Evolutionary conservation across 192 early-diverging fungal species (phyloP).

Genomic region (Funneliformis mosseae): DNA sequence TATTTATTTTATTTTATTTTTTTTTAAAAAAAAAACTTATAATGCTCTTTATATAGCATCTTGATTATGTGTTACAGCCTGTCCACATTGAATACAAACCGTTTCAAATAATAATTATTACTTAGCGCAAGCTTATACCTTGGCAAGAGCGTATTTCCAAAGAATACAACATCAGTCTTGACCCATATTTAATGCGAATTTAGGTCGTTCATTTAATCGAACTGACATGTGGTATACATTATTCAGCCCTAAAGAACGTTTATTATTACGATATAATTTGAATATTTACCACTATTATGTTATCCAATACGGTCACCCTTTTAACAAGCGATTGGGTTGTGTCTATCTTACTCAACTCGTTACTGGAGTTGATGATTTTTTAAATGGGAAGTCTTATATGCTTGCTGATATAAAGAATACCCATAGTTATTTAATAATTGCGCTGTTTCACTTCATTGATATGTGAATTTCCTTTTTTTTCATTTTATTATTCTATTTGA

Average conservation of each 20-base stretch:
- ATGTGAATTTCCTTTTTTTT: not conserved
- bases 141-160: not conserved
- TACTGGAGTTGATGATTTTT: slow-evolving; percentile 1
- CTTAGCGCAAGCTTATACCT: not conserved
- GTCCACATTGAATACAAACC: not conserved
- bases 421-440: not conserved
- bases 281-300: not conserved
- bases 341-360: not conserved
- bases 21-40: too few species aligned
- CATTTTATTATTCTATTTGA: too few species aligned
- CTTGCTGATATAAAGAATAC: slow-evolving; percentile 20
- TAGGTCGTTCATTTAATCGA: too few species aligned
- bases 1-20: too few species aligned
- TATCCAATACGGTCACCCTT: not conserved
- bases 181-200: not conserved
- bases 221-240: too few species aligned
- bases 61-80: not conserved
- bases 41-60: too few species aligned
- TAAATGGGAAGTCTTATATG: slow-evolving; percentile 6
- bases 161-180: slow-evolving; percentile 19
- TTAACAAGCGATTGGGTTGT: not conserved
- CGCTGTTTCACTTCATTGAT: not conserved
- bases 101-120: not conserved
- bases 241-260: not conserved
- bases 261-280: not conserved